Conservation (phyloP, 1,284 basidiomycete genomes). For the Cryptococcus deneoformans region DNA sequence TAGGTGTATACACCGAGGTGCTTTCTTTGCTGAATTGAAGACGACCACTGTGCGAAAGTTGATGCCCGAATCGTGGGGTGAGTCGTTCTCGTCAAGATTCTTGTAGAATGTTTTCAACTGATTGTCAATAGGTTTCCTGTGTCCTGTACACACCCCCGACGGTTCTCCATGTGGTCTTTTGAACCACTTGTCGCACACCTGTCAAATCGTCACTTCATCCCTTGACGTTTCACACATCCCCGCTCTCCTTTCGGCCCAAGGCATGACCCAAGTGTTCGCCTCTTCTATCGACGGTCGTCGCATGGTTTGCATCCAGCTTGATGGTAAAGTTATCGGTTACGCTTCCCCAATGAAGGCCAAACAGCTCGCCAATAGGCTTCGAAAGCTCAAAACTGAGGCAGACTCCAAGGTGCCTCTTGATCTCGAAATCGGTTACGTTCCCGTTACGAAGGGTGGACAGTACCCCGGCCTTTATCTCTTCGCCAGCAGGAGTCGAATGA, state of each 20-base stretch:
- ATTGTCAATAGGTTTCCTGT: slow-evolving; percentile 73
- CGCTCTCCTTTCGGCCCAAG: slow-evolving; percentile 75
- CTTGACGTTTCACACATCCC: slow-evolving; percentile 78
- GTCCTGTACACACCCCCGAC: slow-evolving; percentile 98
- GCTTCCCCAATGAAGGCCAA: slow-evolving; percentile 71
- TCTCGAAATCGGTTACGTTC: slow-evolving; percentile 92
- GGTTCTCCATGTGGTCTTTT: slow-evolving; percentile 96
- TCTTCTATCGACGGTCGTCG: slow-evolving; percentile 70
- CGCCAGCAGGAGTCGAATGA: slow-evolving; percentile 85
- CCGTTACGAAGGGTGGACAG: slow-evolving; percentile 86
- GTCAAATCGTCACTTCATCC: slow-evolving; percentile 81
- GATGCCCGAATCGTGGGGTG: slow-evolving; percentile 97
- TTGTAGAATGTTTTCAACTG: background rate
- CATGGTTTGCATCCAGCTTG: slow-evolving; percentile 87
- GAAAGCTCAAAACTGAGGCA: slow-evolving; percentile 94
- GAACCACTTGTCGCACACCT: slow-evolving; percentile 94
- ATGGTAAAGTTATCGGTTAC: slow-evolving; percentile 96
- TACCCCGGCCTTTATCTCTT: slow-evolving; percentile 97
- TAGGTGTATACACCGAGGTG: slow-evolving; percentile 97
- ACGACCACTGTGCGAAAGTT: slow-evolving; percentile 98
- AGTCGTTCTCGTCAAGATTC: slow-evolving; percentile 18
- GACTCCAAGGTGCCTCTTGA: slow-evolving; percentile 81
- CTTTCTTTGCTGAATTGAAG: slow-evolving; percentile 99
- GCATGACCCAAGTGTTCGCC: slow-evolving; percentile 90
- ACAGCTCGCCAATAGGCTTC: slow-evolving; percentile 77